Evolutionary conservation across 768 basidiomycete species (phyloP).

Genomic region (Tulasnella sp.): DNA sequence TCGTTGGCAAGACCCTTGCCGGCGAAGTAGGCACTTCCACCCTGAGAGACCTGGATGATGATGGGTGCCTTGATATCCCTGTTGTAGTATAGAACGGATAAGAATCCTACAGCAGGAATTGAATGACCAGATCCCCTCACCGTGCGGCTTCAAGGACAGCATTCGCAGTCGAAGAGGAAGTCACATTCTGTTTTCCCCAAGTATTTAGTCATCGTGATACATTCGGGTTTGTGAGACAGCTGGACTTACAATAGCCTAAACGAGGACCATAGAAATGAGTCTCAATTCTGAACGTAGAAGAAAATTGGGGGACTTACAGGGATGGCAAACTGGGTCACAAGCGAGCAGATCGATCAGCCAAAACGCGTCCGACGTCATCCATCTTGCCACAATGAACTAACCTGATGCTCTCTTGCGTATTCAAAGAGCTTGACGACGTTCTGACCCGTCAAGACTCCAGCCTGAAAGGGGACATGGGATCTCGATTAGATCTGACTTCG

Average conservation of each 20-base stretch:
- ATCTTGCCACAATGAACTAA: slow-evolving; percentile 28
- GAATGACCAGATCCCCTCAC: slow-evolving; percentile 33
- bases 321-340: slow-evolving; percentile 32
- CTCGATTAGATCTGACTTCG: slow-evolving; percentile 1
- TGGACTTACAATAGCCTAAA: slow-evolving; percentile 33
- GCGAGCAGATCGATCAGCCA: background rate
- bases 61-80: slow-evolving; percentile 96
- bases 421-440: slow-evolving; percentile 92
- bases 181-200: slow-evolving; percentile 60
- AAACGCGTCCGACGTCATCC: background rate
- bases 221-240: slow-evolving; percentile 11
- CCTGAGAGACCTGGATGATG: slow-evolving; percentile 96
- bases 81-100: background rate
- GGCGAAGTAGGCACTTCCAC: slow-evolving; percentile 90
- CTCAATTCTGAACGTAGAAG: too few species aligned
- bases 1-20: slow-evolving; percentile 94
- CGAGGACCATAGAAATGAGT: too few species aligned
- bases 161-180: slow-evolving; percentile 91
- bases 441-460: slow-evolving; percentile 92
- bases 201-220: slow-evolving; percentile 1
- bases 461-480: slow-evolving; percentile 34
- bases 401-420: slow-evolving; percentile 83
- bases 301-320: too few species aligned
- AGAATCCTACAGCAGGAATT: background rate
- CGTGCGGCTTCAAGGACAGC: slow-evolving; percentile 93